Percentiles rank a stretch among this genome's conserved stretches.
Evolutionary conservation across 768 basidiomycete genomes (phyloP).

Genomic region (Lepiota brunneoincarnata): DNA sequence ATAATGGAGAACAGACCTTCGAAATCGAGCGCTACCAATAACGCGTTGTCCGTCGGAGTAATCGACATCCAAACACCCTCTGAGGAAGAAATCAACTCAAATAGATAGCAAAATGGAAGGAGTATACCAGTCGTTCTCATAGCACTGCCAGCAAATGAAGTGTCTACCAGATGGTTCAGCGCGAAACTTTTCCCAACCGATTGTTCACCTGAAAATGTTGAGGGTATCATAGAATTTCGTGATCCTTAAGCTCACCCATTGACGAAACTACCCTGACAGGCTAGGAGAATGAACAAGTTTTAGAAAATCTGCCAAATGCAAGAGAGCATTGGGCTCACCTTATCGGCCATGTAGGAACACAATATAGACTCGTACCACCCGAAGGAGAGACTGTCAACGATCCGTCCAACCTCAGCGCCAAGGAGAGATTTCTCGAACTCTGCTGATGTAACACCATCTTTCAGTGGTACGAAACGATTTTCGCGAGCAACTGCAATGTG

Average conservation of each 20-base stretch:
- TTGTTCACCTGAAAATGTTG: constrained; percentile 45
- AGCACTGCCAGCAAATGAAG: constrained; percentile 63
- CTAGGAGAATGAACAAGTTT: constrained; percentile 23
- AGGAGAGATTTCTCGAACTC: constrained; percentile 50
- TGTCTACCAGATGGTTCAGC: constrained; percentile 59
- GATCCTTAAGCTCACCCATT: constrained; percentile 40
- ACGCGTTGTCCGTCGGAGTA: constrained; percentile 50
- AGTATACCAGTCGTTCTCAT: constrained; percentile 55
- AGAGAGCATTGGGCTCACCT: constrained; percentile 29
- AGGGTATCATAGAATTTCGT: not conserved
- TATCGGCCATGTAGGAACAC: constrained; percentile 58
- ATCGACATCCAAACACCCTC: constrained; percentile 71
- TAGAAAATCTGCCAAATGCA: not conserved
- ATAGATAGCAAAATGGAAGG: not conserved
- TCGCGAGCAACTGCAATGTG: constrained; percentile 59
- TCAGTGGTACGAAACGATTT: constrained; percentile 59
- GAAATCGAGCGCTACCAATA: constrained; percentile 62
- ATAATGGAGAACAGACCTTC: constrained; percentile 37
- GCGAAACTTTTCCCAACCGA: constrained; percentile 62
- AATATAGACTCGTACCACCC: constrained; percentile 69
- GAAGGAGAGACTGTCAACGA: constrained; percentile 53
- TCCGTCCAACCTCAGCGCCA: constrained; percentile 56
- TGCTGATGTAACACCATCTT: constrained; percentile 48
- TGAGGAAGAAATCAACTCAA: constrained; percentile 2
- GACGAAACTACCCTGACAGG: constrained; percentile 66